Evolutionary conservation across 2,329 filamentous ascomycete genomes (phyloP), one percentile per base, ranked within the genome.

Genomic region (Hypoxylon sp.): DNA sequence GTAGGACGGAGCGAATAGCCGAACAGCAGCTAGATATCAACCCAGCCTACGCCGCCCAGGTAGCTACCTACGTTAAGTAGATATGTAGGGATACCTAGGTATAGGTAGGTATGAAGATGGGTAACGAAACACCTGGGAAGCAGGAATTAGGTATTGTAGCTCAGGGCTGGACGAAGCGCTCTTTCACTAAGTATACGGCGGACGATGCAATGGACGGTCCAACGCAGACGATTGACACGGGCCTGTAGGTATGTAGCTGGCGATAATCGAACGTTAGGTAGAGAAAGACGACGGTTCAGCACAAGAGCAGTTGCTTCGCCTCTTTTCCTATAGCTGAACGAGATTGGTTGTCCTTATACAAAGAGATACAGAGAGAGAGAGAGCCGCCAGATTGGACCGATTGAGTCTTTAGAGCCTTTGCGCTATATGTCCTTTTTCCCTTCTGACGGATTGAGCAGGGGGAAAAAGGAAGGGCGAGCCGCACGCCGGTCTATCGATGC

Each of bases 331-430:
- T 20, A 40, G 41, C 21, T 54, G 33, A 48, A 58, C 53, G 48
- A n/a, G 48, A 33, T 42, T 24, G 13, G 41, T 54, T 48, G 50
- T 43, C 33, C 43, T 20, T 13, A 48, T 33, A 64, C 58, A 64
- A 64, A 64, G 61, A 64, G 38, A 40, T 13, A 48, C 27, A 64
- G 55, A 64, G 62, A 64, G 61, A 64, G 38, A 40, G 8, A 42
- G 17, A 46, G 15, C 24, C 20, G 35, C 33, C 49, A 59, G n/a
- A 59, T 62, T 62, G 52, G 46, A 31, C 48, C 58, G 57, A 59
- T 62, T 57, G 38, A 53, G 37, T 45, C 18, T 41, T 35, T 37
- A 33, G 31, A 51, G 46, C 33, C 46, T 53, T 56, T 62, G 58
- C 51, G 61, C 54, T 50, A 35, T 35, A 35, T 38, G 29, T 15